These are phyloP conservation scores for Plasmopara viticola DNA, from an alignment of 352 stramenopile species.

Conservation along the genomic window DNA sequence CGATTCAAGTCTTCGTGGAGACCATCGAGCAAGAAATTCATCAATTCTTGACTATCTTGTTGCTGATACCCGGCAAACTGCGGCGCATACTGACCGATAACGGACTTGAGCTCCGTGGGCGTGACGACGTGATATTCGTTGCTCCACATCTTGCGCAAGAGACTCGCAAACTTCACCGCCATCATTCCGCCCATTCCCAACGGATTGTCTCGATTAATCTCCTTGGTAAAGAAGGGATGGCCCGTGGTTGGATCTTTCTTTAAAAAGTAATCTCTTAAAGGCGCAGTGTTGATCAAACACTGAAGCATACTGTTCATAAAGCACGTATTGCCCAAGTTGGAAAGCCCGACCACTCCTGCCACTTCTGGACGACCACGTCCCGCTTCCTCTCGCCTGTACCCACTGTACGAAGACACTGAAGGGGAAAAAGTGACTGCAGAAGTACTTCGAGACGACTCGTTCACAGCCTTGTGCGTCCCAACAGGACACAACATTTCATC, in stretches of 20 bases:
- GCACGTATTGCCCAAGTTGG: slow-evolving; percentile 78
- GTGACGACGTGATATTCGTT: slow-evolving; percentile 82
- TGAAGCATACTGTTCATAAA: slow-evolving; percentile 85
- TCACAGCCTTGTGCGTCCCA: slow-evolving; percentile 43
- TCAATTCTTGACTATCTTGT: slow-evolving; percentile 90
- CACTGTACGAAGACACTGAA: slow-evolving; percentile 20
- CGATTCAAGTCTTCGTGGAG: slow-evolving; percentile 90
- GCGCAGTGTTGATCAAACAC: slow-evolving; percentile 91
- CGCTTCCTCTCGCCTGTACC: slow-evolving; percentile 40
- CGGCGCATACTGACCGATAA: slow-evolving; percentile 81
- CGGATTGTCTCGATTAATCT: slow-evolving; percentile 95
- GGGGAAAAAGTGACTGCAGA: slow-evolving; percentile 13
- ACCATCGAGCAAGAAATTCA: slow-evolving; percentile 89
- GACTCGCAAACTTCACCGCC: slow-evolving; percentile 90
- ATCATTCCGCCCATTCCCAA: slow-evolving; percentile 91
- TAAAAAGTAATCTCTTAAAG: slow-evolving; percentile 92
- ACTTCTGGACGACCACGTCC: slow-evolving; percentile 48
- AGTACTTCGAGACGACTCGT: slow-evolving; percentile 20
- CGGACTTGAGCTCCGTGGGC: slow-evolving; percentile 69
- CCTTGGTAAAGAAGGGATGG: slow-evolving; percentile 35
- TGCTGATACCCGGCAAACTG: slow-evolving; percentile 88
- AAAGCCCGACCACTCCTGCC: slow-evolving; percentile 63
- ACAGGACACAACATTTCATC: slow-evolving; percentile 3
- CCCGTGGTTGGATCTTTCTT: slow-evolving; percentile 49
- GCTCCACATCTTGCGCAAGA: slow-evolving; percentile 94